A percentile compares a stretch with the other conserved stretches of the same genome.
Evolutionary conservation across 345 rosid genomes (phyloP).

Genomic region (Acer yangbiense): DNA sequence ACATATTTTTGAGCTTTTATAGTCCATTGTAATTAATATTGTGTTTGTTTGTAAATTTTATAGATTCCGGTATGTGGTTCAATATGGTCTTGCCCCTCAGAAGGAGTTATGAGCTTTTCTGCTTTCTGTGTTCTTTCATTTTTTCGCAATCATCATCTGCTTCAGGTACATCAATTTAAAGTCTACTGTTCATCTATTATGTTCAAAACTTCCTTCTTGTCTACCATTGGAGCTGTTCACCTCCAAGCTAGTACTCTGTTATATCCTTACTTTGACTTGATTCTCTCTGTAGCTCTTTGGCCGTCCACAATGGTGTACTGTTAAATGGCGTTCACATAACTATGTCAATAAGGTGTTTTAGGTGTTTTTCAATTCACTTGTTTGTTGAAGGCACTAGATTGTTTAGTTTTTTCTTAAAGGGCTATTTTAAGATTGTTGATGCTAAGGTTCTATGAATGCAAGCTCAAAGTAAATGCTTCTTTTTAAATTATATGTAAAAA

Average conservation of each 20-base stretch:
- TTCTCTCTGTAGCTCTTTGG: constrained; percentile 60
- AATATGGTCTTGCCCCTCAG: neutral
- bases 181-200: too few relatives aligned
- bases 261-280: neutral
- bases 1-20: neutral
- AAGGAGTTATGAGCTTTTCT: neutral
- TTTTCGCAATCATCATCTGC: neutral
- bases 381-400: neutral
- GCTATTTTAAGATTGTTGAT: neutral
- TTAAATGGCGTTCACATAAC: constrained; percentile 57
- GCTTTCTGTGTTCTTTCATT: neutral
- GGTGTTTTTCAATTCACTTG: constrained; percentile 38
- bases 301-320: constrained; percentile 88
- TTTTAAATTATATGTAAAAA: neutral
- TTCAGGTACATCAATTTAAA: neutral
- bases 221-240: neutral
- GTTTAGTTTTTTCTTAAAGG: neutral
- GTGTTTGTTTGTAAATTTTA: neutral
- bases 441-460: neutral
- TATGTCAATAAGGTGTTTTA: constrained; percentile 69
- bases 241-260: too few relatives aligned
- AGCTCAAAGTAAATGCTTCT: neutral
- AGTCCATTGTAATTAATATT: neutral
- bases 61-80: neutral
- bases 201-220: neutral